These are phyloP conservation scores for Paracoccidioides lutzii DNA, from an alignment of 2,329 filamentous ascomycete species.

Conservation along the genomic window DNA sequence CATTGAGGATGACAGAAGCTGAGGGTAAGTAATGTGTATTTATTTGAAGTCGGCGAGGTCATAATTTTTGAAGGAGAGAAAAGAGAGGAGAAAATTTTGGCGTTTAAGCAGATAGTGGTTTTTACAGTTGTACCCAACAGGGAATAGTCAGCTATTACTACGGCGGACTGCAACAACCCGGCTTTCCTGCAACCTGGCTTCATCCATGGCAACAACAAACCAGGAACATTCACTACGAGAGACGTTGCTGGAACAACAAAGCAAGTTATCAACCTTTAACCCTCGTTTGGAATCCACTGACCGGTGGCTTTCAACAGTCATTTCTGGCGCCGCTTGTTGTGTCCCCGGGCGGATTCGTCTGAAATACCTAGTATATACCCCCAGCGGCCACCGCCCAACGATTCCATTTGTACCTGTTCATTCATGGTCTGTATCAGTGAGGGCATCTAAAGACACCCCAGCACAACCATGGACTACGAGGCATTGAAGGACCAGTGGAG, in stretches of 20 bases:
- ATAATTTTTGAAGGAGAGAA: conserved; percentile 26
- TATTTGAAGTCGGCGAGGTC: conserved; percentile 40
- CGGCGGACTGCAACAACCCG: conserved; percentile 23
- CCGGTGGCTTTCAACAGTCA: too few species aligned
- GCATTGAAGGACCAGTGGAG: conserved; percentile 90
- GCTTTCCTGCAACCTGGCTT: conserved; percentile 35
- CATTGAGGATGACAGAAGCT: conserved; percentile 37
- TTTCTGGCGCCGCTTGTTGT: too few species aligned
- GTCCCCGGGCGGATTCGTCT: too few species aligned
- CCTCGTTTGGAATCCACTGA: too few species aligned
- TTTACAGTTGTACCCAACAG: conserved; percentile 12
- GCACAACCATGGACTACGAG: conserved; percentile 70
- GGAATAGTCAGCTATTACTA: conserved; percentile 15
- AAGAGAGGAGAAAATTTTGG: conserved; percentile 20
- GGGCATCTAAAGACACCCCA: not conserved
- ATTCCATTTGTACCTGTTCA: conserved; percentile 13
- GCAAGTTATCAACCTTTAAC: too few species aligned
- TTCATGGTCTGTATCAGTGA: conserved; percentile 13
- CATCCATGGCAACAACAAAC: conserved; percentile 12
- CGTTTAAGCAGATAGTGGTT: not conserved
- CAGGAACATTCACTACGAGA: not conserved
- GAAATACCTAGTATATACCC: too few species aligned
- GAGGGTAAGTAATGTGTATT: conserved; percentile 46
- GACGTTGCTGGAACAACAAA: too few species aligned
- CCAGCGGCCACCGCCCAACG: conserved; percentile 18